Evolutionary conservation across 2,329 filamentous ascomycete species (phyloP).

Genomic region (Pseudonectria buxi): DNA sequence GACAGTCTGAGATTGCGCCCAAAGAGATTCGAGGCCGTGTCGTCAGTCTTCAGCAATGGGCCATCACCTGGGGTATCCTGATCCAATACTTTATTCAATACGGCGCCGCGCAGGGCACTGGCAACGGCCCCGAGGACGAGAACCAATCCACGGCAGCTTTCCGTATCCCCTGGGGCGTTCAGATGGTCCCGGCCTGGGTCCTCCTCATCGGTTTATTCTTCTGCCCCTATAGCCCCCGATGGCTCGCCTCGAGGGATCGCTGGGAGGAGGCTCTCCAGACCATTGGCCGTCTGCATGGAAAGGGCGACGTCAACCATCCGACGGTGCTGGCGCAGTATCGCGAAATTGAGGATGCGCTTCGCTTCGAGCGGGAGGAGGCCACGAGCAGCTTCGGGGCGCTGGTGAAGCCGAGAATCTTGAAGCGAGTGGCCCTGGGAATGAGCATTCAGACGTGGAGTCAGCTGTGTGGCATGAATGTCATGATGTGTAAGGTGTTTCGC

Average conservation of each 20-base stretch:
- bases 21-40: constrained; percentile 53
- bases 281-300: constrained; percentile 52
- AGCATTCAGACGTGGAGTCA: constrained; percentile 55
- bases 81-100: constrained; percentile 64
- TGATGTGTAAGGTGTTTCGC: constrained; percentile 36
- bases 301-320: constrained; percentile 48
- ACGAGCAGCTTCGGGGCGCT: constrained; percentile 43
- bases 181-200: constrained; percentile 48
- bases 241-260: constrained; percentile 61
- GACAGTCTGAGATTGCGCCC: constrained; percentile 53
- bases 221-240: constrained; percentile 60
- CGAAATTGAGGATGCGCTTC: constrained; percentile 51
- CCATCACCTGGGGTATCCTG: constrained; percentile 63
- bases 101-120: constrained; percentile 46
- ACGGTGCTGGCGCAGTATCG: constrained; percentile 57
- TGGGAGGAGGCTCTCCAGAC: constrained; percentile 58
- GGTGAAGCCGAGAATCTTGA: constrained; percentile 43
- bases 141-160: constrained; percentile 48
- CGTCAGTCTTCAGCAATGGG: constrained; percentile 60
- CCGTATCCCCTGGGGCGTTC: constrained; percentile 55
- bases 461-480: constrained; percentile 53
- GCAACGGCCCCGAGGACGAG: constrained; percentile 42
- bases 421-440: constrained; percentile 51
- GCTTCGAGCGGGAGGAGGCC: constrained; percentile 47
- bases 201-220: constrained; percentile 52